A percentile compares a stretch with the other conserved stretches of the same genome.
phyloP scores from a whole-genome alignment of 352 stramenopile species.

The Thraustochytrium striatum region DNA sequence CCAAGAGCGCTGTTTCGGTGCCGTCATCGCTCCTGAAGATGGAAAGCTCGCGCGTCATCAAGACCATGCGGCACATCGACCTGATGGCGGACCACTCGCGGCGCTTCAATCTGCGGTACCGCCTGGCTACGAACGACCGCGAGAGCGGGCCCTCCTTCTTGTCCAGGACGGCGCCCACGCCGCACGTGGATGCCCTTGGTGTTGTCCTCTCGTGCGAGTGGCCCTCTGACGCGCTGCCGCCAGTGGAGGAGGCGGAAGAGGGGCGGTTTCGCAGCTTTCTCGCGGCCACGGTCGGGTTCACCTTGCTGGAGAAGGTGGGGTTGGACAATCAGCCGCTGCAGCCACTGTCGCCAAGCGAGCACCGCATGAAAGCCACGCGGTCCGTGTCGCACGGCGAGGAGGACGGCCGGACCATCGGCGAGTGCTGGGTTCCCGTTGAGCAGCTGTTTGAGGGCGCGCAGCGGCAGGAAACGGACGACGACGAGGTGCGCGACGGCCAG shows the following conservation, averaged over 20 bases:
- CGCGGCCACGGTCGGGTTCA: constrained; percentile 6
- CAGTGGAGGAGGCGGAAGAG: constrained; percentile 19
- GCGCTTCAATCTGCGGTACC: constrained; percentile 30
- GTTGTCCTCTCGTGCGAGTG: not conserved
- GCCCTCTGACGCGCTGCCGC: constrained; percentile 6
- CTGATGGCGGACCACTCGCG: not conserved
- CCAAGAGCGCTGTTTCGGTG: no score
- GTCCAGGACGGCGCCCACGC: not conserved
- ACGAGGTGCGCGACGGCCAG: not conserved
- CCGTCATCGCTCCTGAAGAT: no score
- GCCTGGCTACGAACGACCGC: not conserved
- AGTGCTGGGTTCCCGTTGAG: constrained; percentile 42
- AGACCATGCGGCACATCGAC: constrained; percentile 29
- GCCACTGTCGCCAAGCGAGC: not conserved
- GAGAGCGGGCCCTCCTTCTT: not conserved
- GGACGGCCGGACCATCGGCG: not conserved
- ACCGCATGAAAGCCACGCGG: not conserved
- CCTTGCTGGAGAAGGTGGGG: not conserved
- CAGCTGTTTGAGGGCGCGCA: constrained; percentile 40
- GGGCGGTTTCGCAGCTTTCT: constrained; percentile 31
- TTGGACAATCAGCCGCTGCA: not conserved
- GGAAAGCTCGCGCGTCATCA: constrained; percentile 33
- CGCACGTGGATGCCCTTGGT: constrained; percentile 23
- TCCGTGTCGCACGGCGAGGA: not conserved
- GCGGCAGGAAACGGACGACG: not conserved